Percentiles rank a stretch among this genome's conserved stretches.
These are phyloP conservation scores for Bacidia rubella DNA, from an alignment of 495 filamentous ascomycete genomes.

Conservation along the genomic window DNA sequence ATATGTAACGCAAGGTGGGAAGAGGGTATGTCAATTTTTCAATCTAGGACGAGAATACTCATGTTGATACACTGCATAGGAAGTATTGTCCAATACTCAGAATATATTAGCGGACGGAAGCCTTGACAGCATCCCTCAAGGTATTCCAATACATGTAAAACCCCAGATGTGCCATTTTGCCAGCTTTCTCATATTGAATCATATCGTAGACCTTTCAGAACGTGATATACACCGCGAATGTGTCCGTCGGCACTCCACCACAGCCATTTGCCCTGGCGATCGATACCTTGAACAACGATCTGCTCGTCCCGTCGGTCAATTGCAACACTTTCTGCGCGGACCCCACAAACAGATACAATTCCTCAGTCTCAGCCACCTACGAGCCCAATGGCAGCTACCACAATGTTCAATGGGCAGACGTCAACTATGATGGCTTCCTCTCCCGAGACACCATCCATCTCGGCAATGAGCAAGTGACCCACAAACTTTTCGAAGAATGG, in stretches of 20 bases:
- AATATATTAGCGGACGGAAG: too few relatives aligned
- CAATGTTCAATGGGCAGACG: constrained; percentile 1
- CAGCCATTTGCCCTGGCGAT: constrained; percentile 32
- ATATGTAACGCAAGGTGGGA: too few relatives aligned
- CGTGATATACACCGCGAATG: constrained; percentile 33
- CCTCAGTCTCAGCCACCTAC: not conserved
- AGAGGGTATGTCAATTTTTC: too few relatives aligned
- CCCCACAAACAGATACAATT: constrained; percentile 1
- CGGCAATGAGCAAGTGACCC: not conserved
- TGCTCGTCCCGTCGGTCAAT: constrained; percentile 9
- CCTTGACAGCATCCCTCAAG: too few relatives aligned
- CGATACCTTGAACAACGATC: constrained; percentile 30
- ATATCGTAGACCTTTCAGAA: constrained; percentile 3
- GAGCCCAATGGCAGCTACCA: not conserved
- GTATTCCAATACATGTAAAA: not conserved
- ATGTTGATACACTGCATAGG: too few relatives aligned
- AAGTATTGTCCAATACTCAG: too few relatives aligned
- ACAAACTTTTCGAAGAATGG: constrained; percentile 1
- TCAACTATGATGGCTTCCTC: not conserved
- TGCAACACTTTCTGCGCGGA: constrained; percentile 1
- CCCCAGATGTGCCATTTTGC: too few relatives aligned
- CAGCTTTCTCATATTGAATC: too few relatives aligned
- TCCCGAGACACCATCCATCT: constrained; percentile 4
- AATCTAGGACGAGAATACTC: too few relatives aligned
- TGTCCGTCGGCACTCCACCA: constrained; percentile 30